phyloP scores from a whole-genome alignment of 805 yeast genomes.

The Candida berthetii region DNA sequence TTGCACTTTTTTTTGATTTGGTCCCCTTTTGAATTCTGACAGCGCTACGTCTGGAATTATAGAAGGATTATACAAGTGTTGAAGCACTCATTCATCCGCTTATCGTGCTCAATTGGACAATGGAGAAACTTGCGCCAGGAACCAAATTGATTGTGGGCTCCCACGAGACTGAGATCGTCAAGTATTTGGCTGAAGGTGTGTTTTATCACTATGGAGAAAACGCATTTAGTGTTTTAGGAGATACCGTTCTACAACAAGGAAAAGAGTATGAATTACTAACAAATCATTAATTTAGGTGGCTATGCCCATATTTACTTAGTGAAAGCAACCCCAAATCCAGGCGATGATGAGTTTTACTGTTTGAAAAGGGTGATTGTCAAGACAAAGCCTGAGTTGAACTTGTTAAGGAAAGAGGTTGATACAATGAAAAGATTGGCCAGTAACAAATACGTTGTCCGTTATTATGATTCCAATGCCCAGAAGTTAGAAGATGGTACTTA shows the following conservation, averaged over 20 bases:
- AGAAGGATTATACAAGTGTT: no score
- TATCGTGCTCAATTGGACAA: constrained; percentile 1
- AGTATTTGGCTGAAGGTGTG: constrained; percentile 58
- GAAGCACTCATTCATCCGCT: not conserved
- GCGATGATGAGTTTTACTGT: constrained; percentile 49
- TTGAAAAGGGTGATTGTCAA: constrained; percentile 71
- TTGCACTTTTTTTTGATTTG: no score
- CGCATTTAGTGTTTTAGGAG: not conserved
- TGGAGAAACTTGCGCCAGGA: constrained; percentile 35
- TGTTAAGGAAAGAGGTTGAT: constrained; percentile 68
- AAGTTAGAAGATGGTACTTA: constrained; percentile 48
- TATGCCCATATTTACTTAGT: constrained; percentile 78
- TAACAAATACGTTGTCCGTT: constrained; percentile 56
- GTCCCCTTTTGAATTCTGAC: no score
- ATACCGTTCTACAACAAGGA: not conserved
- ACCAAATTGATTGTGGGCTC: constrained; percentile 55
- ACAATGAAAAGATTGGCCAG: constrained; percentile 61
- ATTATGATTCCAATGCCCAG: constrained; percentile 74
- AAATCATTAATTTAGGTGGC: constrained; percentile 38
- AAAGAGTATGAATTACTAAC: not conserved
- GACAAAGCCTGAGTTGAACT: constrained; percentile 60
- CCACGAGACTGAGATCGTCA: constrained; percentile 46
- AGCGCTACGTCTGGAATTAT: no score
- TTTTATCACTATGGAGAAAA: not conserved
- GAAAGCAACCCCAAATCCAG: constrained; percentile 40